Conservation (phyloP, 2,329 filamentous ascomycete genomes). For the Eutypa lata region DNA sequence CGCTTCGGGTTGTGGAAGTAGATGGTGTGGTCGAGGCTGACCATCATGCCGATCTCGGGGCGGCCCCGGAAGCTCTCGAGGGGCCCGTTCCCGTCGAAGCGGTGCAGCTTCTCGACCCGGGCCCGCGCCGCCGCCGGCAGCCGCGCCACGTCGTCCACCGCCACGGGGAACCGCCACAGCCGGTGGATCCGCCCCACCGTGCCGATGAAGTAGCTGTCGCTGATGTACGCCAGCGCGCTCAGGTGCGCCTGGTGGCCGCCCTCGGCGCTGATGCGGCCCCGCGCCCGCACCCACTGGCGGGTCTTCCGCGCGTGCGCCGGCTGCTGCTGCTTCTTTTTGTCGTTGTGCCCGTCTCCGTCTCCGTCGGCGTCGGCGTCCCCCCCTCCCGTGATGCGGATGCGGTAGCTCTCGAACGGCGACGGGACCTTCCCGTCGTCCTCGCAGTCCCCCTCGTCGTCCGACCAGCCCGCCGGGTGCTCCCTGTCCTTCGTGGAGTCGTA, state of each 20-base stretch:
- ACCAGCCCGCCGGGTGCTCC: too few relatives aligned
- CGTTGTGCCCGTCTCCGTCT: conserved; percentile 29
- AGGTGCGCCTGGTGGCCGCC: conserved; percentile 81
- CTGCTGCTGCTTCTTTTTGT: not conserved
- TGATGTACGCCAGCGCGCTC: conserved; percentile 87
- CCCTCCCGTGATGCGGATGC: conserved; percentile 36
- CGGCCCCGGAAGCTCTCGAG: conserved; percentile 47
- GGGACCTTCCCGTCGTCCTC: conserved; percentile 33
- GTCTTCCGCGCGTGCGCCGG: conserved; percentile 40
- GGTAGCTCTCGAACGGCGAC: conserved; percentile 46
- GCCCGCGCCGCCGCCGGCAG: conserved; percentile 40
- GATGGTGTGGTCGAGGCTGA: conserved; percentile 73
- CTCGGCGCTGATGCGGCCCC: conserved; percentile 67
- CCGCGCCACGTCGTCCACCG: conserved; percentile 50
- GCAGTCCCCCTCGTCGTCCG: conserved; percentile 8
- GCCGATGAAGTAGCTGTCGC: conserved; percentile 89
- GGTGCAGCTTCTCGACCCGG: conserved; percentile 35
- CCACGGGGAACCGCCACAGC: conserved; percentile 68
- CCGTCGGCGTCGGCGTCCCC: conserved; percentile 6
- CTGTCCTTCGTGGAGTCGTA: conserved; percentile 23
- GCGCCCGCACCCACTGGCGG: conserved; percentile 70
- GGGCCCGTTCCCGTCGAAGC: conserved; percentile 39
- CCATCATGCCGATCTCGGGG: conserved; percentile 77
- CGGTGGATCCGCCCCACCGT: conserved; percentile 79
- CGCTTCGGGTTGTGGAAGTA: conserved; percentile 62